Conservation (phyloP, 202 grass and related monocot genomes). For the Cymbopogon flexuosus region DNA sequence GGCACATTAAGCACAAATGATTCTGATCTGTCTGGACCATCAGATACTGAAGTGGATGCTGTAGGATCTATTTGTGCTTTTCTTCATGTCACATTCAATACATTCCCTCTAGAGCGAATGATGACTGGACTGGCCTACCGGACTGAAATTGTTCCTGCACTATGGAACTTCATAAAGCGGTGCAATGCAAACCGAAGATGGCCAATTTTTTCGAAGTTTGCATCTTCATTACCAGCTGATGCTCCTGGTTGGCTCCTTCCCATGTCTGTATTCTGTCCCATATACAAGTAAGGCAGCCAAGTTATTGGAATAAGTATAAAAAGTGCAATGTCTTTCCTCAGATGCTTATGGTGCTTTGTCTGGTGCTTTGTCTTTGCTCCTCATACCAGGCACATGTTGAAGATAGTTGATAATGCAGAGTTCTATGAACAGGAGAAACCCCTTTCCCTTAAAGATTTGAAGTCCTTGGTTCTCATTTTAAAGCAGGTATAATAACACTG, state of each 20-base stretch:
- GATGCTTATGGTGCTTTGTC: constrained; percentile 24
- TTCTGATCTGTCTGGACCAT: constrained; percentile 47
- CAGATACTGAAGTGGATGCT: constrained; percentile 70
- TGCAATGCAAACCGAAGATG: constrained; percentile 82
- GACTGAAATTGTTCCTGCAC: constrained; percentile 86
- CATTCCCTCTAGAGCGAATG: constrained; percentile 58
- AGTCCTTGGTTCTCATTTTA: constrained; percentile 79
- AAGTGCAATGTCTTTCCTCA: neutral
- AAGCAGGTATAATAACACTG: constrained; percentile 63
- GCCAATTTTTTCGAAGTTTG: constrained; percentile 67
- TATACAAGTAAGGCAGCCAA: constrained; percentile 71
- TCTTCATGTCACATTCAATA: constrained; percentile 79
- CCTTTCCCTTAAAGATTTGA: constrained; percentile 82
- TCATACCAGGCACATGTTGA: constrained; percentile 78
- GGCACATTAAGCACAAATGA: constrained; percentile 47
- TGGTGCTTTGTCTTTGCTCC: constrained; percentile 24
- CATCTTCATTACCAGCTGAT: constrained; percentile 47
- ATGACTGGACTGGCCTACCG: constrained; percentile 88
- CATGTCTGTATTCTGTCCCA: constrained; percentile 88
- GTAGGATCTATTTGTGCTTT: constrained; percentile 94
- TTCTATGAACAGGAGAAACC: constrained; percentile 97
- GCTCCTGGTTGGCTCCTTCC: constrained; percentile 82
- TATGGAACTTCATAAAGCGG: constrained; percentile 88
- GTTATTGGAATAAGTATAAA: constrained; percentile 1
- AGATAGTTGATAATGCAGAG: constrained; percentile 85